Conservation (phyloP, 192 early-diverging fungal genomes). For the Pilobolus umbonatus region DNA sequence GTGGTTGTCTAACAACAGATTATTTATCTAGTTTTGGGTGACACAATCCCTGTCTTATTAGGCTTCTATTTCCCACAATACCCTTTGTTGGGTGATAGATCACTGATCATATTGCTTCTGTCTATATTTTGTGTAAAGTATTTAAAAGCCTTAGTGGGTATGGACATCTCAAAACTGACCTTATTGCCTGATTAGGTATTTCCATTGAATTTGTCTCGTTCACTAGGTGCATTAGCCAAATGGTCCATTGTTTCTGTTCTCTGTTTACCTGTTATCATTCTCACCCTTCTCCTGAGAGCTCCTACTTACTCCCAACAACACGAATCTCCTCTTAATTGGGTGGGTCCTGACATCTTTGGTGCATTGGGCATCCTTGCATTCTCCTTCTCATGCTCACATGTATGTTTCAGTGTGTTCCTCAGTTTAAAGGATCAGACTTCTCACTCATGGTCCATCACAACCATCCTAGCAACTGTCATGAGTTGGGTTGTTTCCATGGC, state of each 20-base stretch:
- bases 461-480: conserved; percentile 41
- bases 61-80: conserved; percentile 29
- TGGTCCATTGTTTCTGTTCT: conserved; percentile 57
- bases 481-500: conserved; percentile 53
- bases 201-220: conserved; percentile 59
- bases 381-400: conserved; percentile 62
- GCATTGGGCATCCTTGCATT: conserved; percentile 68
- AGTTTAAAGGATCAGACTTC: conserved; percentile 46
- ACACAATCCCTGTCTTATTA: conserved; percentile 45
- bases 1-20: neutral
- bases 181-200: conserved; percentile 36
- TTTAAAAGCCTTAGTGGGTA: neutral
- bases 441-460: conserved; percentile 44
- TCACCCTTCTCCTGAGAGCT: conserved; percentile 53
- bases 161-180: neutral
- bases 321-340: conserved; percentile 43
- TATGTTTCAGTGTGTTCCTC: conserved; percentile 53
- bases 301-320: conserved; percentile 49
- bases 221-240: conserved; percentile 51
- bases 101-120: conserved; percentile 35
- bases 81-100: conserved; percentile 19
- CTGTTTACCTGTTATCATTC: conserved; percentile 56
- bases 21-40: conserved; percentile 39
- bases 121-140: conserved; percentile 32
- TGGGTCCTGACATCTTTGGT: conserved; percentile 55